A percentile compares a stretch with the other conserved stretches of the same genome.
These are phyloP conservation scores for Penicillium dipodomyicola DNA, from an alignment of 495 filamentous ascomycete species.

Conservation along the genomic window DNA sequence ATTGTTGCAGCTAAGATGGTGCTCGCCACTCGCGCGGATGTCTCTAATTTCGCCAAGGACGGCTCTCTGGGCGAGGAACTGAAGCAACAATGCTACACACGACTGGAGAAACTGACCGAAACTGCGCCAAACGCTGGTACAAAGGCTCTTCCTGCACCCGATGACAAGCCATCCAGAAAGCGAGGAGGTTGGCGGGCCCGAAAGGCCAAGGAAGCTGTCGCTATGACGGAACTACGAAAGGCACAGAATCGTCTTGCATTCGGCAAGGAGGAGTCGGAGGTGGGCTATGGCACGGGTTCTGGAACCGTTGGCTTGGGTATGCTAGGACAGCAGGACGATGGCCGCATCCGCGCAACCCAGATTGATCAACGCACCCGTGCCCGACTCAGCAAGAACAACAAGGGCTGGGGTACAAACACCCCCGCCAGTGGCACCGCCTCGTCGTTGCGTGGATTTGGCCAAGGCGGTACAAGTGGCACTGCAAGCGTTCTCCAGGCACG, in stretches of 20 bases:
- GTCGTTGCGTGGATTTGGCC: conserved; percentile 73
- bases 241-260: conserved; percentile 96
- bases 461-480: conserved; percentile 56
- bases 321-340: conserved; percentile 85
- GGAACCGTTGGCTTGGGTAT: conserved; percentile 87
- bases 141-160: conserved; percentile 86
- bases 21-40: conserved; percentile 84
- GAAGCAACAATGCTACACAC: conserved; percentile 75
- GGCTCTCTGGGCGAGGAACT: conserved; percentile 84
- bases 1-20: conserved; percentile 93
- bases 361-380: conserved; percentile 92
- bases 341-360: conserved; percentile 79
- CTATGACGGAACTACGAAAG: conserved; percentile 96
- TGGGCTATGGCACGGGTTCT: conserved; percentile 86
- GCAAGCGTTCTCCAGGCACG: conserved; percentile 66
- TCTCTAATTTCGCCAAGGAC: conserved; percentile 77
- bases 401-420: conserved; percentile 85
- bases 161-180: conserved; percentile 93
- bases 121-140: conserved; percentile 88
- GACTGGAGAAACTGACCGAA: conserved; percentile 91
- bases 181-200: conserved; percentile 87
- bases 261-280: conserved; percentile 92
- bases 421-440: conserved; percentile 64
- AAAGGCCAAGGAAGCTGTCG: conserved; percentile 94
- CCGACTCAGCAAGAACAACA: conserved; percentile 90